phyloP scores from a whole-genome alignment of 179 eudicot species.

The Corrigiola litoralis region DNA sequence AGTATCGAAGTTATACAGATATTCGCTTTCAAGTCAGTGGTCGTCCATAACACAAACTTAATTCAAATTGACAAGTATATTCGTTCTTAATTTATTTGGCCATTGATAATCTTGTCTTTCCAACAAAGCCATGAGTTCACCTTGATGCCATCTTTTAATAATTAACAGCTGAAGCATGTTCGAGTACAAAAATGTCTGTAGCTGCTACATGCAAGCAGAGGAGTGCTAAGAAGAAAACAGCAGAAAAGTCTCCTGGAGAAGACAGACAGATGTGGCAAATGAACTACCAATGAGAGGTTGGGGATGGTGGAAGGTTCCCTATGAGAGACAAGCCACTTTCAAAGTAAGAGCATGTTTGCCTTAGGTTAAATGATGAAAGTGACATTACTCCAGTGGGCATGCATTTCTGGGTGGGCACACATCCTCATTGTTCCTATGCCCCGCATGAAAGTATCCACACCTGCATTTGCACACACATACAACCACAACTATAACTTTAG shows the following conservation, averaged over 20 bases:
- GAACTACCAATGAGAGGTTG: not conserved
- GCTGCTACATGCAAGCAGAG: not conserved
- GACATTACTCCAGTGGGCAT: slow-evolving; percentile 14
- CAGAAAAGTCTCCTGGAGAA: not conserved
- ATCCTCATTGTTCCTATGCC: slow-evolving; percentile 4
- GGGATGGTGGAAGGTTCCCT: slow-evolving; percentile 1
- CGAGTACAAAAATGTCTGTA: not conserved
- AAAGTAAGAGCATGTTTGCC: slow-evolving; percentile 17
- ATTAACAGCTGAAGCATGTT: not conserved
- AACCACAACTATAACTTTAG: not conserved
- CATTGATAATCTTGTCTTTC: too few relatives aligned
- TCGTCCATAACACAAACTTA: too few relatives aligned
- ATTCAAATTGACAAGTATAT: too few relatives aligned
- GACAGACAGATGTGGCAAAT: not conserved
- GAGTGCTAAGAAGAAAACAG: not conserved
- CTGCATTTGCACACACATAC: not conserved
- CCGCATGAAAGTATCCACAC: slow-evolving; percentile 4
- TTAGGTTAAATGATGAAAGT: slow-evolving; percentile 16
- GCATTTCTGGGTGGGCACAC: slow-evolving; percentile 13
- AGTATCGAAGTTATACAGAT: too few relatives aligned
- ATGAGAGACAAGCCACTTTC: slow-evolving; percentile 20
- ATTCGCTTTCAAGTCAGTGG: too few relatives aligned
- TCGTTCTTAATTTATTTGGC: too few relatives aligned
- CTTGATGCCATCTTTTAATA: not conserved
- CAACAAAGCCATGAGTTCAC: too few relatives aligned